Evolutionary conservation across 768 basidiomycete species (phyloP).

Genomic region (Suillus americanus): DNA sequence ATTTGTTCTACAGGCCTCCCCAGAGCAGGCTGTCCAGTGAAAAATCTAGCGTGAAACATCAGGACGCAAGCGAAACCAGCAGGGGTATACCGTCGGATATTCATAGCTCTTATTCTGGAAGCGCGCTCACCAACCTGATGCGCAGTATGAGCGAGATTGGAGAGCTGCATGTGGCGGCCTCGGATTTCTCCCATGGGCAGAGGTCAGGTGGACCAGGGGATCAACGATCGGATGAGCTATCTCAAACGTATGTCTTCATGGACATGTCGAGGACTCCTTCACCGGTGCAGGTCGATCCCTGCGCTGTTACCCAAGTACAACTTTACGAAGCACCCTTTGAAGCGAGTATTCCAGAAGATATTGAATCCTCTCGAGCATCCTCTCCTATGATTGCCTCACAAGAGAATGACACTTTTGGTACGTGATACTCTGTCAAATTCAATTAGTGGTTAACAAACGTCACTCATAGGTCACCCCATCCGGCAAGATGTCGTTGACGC

Average conservation of each 20-base stretch:
- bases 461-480: slow-evolving; percentile 22
- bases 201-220: slow-evolving; percentile 10
- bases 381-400: slow-evolving; percentile 18
- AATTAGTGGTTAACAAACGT: slow-evolving; percentile 3
- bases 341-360: slow-evolving; percentile 23
- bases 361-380: slow-evolving; percentile 22
- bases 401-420: slow-evolving; percentile 34
- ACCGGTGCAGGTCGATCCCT: slow-evolving; percentile 10
- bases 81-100: slow-evolving; percentile 31
- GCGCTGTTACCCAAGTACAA: slow-evolving; percentile 9
- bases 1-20: slow-evolving; percentile 66
- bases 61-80: slow-evolving; percentile 5
- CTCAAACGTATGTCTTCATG: slow-evolving; percentile 16
- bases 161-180: slow-evolving; percentile 20
- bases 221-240: slow-evolving; percentile 13
- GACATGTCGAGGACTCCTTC: slow-evolving; percentile 18
- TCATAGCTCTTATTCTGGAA: slow-evolving; percentile 29
- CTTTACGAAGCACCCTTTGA: slow-evolving; percentile 2
- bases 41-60: slow-evolving; percentile 1
- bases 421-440: background rate
- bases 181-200: slow-evolving; percentile 16
- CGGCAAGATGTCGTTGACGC: slow-evolving; percentile 20
- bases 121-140: slow-evolving; percentile 38
- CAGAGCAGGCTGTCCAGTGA: background rate
- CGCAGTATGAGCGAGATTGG: slow-evolving; percentile 41